phyloP scores from a whole-genome alignment of 352 stramenopile genomes.

The Phytophthora nicotianae region DNA sequence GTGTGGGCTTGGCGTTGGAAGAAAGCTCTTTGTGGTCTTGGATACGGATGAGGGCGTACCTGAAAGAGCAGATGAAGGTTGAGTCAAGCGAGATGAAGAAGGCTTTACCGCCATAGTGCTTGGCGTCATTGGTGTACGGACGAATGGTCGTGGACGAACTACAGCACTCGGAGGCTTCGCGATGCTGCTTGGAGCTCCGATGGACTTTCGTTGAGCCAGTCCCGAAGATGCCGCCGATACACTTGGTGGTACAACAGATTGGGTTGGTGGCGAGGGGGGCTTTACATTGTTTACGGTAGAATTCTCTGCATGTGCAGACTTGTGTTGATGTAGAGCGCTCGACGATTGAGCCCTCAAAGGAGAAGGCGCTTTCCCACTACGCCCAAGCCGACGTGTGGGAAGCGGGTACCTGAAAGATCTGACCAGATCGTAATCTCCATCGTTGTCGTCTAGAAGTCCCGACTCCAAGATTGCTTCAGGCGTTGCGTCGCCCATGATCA shows the following conservation, averaged over 20 bases:
- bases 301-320: constrained; percentile 6
- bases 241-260: neutral
- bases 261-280: neutral
- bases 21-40: neutral
- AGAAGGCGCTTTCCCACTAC: constrained; percentile 2
- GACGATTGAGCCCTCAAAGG: constrained; percentile 11
- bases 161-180: constrained; percentile 21
- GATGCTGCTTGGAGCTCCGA: constrained; percentile 3
- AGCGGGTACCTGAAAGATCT: constrained; percentile 35
- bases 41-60: constrained; percentile 10
- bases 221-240: constrained; percentile 6
- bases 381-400: constrained; percentile 11
- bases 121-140: constrained; percentile 7
- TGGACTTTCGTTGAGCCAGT: constrained; percentile 14
- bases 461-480: constrained; percentile 45
- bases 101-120: neutral
- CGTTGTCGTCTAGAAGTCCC: constrained; percentile 29
- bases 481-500: constrained; percentile 39
- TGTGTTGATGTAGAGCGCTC: constrained; percentile 1
- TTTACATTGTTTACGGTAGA: constrained; percentile 4
- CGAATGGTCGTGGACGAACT: constrained; percentile 19
- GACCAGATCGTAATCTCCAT: constrained; percentile 37
- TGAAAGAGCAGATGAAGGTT: constrained; percentile 1
- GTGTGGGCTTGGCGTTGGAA: neutral
- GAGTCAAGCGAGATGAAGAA: constrained; percentile 7